These are phyloP conservation scores for Odonthalia washingtoniensis DNA, from an alignment of 31 red algal species.

Conservation along the genomic window DNA sequence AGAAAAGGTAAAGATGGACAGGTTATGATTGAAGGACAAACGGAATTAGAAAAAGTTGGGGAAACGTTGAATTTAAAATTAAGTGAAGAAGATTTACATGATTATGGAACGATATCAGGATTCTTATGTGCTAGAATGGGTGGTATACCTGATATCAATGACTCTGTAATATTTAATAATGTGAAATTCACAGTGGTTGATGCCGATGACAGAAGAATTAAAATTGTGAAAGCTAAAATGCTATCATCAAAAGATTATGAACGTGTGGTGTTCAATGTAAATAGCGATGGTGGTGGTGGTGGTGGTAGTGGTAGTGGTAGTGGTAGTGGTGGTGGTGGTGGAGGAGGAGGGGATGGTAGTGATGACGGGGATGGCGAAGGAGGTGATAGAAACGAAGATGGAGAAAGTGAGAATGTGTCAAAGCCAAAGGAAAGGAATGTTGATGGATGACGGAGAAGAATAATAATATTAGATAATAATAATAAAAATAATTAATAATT, in stretches of 20 bases:
- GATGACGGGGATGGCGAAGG: no score
- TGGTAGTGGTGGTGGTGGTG: no score
- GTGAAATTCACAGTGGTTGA: conserved; percentile 81
- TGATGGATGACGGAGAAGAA: no score
- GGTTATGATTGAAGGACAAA: conserved; percentile 83
- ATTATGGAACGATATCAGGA: conserved; percentile 97
- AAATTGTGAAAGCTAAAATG: conserved; percentile 68
- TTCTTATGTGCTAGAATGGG: conserved; percentile 92
- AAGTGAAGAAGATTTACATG: conserved; percentile 87
- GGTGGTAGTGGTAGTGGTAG: no score
- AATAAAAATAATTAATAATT: no score
- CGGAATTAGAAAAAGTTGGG: conserved; percentile 88
- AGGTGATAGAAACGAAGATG: no score
- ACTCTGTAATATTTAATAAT: conserved; percentile 61
- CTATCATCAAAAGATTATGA: conserved; percentile 61
- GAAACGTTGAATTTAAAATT: conserved; percentile 73
- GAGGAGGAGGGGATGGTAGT: no score
- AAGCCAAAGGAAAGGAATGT: no score
- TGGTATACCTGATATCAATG: conserved; percentile 85
- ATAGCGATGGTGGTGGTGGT: no score
- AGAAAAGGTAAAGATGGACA: conserved; percentile 36
- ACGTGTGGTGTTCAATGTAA: no score
- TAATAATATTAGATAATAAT: no score
- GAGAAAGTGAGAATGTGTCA: no score
- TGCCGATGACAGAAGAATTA: conserved; percentile 93